Percentiles rank a stretch among this genome's conserved stretches.
These are phyloP conservation scores for Boletus sp. DNA, from an alignment of 1,284 basidiomycete genomes.

Conservation along the genomic window DNA sequence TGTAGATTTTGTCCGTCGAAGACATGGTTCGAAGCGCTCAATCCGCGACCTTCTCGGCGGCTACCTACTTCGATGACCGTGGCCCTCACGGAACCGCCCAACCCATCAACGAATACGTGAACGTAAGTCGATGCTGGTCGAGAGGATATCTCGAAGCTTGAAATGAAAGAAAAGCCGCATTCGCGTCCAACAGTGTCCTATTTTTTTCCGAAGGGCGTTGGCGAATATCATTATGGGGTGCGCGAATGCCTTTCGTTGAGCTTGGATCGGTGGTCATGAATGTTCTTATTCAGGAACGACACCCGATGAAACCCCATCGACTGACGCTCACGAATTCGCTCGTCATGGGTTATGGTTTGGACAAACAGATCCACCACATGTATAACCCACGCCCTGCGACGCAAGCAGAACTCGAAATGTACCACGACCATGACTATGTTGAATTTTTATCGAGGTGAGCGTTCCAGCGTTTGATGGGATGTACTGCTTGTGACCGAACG, in stretches of 20 bases:
- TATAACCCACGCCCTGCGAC: constrained; percentile 90
- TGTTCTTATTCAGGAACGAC: constrained; percentile 69
- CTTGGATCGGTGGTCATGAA: neutral
- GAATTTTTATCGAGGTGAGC: constrained; percentile 88
- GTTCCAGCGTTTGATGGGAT: neutral
- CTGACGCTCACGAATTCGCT: constrained; percentile 94
- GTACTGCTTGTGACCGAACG: constrained; percentile 1
- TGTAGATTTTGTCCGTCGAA: neutral
- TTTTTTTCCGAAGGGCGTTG: constrained; percentile 93
- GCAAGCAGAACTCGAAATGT: constrained; percentile 84
- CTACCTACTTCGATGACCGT: constrained; percentile 71
- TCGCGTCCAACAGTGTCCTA: constrained; percentile 90
- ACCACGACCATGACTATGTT: constrained; percentile 94
- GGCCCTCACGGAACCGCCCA: constrained; percentile 64
- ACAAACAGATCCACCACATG: constrained; percentile 92
- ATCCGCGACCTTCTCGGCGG: constrained; percentile 65
- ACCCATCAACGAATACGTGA: constrained; percentile 71
- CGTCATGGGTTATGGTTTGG: constrained; percentile 94
- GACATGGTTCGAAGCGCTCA: constrained; percentile 45
- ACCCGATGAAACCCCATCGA: constrained; percentile 98
- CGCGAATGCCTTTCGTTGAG: constrained; percentile 23
- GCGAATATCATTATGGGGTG: constrained; percentile 95
- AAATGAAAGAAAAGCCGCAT: constrained; percentile 56
- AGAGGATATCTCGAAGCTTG: constrained; percentile 28
- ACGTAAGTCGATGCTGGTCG: constrained; percentile 46